A percentile compares a stretch with the other conserved stretches of the same genome.
Conservation (phyloP, 2,329 filamentous ascomycete species). For the Neonectria coccinea region DNA sequence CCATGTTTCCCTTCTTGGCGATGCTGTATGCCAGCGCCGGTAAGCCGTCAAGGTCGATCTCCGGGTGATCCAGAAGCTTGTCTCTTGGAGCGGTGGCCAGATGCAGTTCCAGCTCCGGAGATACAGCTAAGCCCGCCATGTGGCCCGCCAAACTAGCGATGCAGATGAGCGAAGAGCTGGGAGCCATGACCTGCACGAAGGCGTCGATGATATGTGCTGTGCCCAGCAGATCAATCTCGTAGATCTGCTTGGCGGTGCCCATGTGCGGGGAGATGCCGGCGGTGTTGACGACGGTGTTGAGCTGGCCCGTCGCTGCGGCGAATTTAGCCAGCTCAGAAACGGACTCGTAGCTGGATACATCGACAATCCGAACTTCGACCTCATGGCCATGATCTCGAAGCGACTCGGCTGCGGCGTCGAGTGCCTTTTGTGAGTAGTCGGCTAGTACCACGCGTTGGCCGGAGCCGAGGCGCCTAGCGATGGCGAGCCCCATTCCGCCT, state of each 20-base stretch:
- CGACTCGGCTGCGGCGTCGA: not conserved
- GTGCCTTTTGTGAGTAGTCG: conserved; percentile 9
- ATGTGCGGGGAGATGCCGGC: not conserved
- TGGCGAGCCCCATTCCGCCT: conserved; percentile 9
- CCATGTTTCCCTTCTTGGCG: conserved; percentile 1
- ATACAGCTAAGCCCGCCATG: not conserved
- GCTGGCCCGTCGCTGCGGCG: not conserved
- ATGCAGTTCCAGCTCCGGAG: conserved; percentile 1
- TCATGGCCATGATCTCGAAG: not conserved
- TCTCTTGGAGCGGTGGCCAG: conserved; percentile 3
- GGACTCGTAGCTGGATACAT: conserved; percentile 6
- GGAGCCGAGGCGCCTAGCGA: not conserved
- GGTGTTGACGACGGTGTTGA: conserved; percentile 8
- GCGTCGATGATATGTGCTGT: conserved; percentile 6
- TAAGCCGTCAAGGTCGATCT: not conserved
- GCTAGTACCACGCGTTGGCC: conserved; percentile 3
- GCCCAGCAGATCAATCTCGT: conserved; percentile 4
- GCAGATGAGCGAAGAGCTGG: not conserved
- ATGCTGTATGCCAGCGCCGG: not conserved
- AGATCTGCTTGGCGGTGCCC: not conserved
- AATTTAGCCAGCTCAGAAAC: not conserved
- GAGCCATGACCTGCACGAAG: not conserved
- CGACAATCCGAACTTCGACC: not conserved
- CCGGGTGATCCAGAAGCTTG: not conserved
- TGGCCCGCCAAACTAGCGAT: conserved; percentile 8